Evolutionary conservation across 768 basidiomycete genomes (phyloP), one percentile per base, ranked within the genome.

Genomic region (Lentinula guzmanii): DNA sequence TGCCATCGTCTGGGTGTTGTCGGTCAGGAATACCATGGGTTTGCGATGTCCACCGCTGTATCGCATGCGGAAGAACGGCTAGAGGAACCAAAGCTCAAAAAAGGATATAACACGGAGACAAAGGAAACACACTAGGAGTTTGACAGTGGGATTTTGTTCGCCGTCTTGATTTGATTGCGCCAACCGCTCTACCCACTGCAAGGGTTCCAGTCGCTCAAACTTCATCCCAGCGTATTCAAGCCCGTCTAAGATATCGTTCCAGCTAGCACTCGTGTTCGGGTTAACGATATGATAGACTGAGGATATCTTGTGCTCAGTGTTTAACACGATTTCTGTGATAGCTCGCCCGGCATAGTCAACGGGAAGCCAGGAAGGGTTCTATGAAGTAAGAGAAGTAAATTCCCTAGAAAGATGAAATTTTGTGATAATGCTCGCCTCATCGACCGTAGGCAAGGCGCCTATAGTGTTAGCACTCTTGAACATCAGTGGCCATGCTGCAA

Each of bases 331-430:
- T 61, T 85, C 81, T 42, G 72, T 64, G 63, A 85, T 81, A 16
- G 74, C 75, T 37, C 70, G 70, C 7, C 76, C 83, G 0, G 83
- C 82, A 56, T 72, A 74, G 70, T 86, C 76, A 55, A 84, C 81
- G 0, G 84, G 82, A 1, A 85, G 72, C 82, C 82, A 85, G 0
- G 79, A 76, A 4, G 74, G 75, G 33, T 72, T 67, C 74, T 79
- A 28, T 52, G 31, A 50, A 16, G 34, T 43, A 4, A 37, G 43
- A 2, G 6, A 21, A 28, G 10, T 42, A 9, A 1, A 51, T 52
- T 9, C 60, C n/a, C 52, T 39, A 31, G 4, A 18, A 2, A n/a
- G 13, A 35, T 16, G 24, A 31, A 15, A 16, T 21, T 7, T 15
- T 18, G 39, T 39, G 16, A 48, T 42, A 67, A 64, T 18, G 69